These are phyloP conservation scores for Penicillium sp. DNA, from an alignment of 2,329 filamentous ascomycete species.

Conservation along the genomic window DNA sequence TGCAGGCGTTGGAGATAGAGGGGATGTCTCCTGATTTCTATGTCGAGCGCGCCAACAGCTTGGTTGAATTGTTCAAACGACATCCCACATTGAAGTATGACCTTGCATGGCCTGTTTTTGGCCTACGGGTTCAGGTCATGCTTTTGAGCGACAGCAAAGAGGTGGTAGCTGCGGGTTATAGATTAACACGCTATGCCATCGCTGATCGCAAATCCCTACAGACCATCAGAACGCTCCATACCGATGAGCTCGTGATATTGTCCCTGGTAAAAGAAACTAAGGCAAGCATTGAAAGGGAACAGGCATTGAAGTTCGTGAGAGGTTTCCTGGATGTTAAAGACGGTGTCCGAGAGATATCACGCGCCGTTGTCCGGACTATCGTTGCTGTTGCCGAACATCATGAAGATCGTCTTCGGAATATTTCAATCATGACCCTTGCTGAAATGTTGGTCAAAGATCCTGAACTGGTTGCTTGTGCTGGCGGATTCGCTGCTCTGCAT, in stretches of 20 bases:
- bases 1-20: slow-evolving; percentile 84
- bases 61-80: slow-evolving; percentile 95
- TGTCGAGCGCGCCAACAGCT: slow-evolving; percentile 82
- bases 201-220: slow-evolving; percentile 86
- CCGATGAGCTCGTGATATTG: slow-evolving; percentile 86
- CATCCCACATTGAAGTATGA: slow-evolving; percentile 95
- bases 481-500: slow-evolving; percentile 82
- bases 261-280: slow-evolving; percentile 95
- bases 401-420: slow-evolving; percentile 81
- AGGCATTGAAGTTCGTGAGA: slow-evolving; percentile 92
- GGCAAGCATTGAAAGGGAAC: slow-evolving; percentile 93
- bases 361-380: slow-evolving; percentile 82
- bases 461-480: slow-evolving; percentile 73
- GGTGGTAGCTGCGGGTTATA: slow-evolving; percentile 90
- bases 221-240: slow-evolving; percentile 83
- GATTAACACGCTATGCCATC: slow-evolving; percentile 90
- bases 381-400: slow-evolving; percentile 85
- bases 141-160: slow-evolving; percentile 92
- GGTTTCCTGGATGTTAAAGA: slow-evolving; percentile 95
- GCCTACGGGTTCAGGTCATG: slow-evolving; percentile 90
- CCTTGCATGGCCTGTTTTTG: slow-evolving; percentile 92
- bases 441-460: slow-evolving; percentile 90
- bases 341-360: slow-evolving; percentile 81
- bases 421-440: slow-evolving; percentile 88
- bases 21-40: slow-evolving; percentile 93